Evolutionary conservation across 2,329 filamentous ascomycete species (phyloP), one percentile per base, ranked within the genome.

Genomic region (Exophiala oligosperma): DNA sequence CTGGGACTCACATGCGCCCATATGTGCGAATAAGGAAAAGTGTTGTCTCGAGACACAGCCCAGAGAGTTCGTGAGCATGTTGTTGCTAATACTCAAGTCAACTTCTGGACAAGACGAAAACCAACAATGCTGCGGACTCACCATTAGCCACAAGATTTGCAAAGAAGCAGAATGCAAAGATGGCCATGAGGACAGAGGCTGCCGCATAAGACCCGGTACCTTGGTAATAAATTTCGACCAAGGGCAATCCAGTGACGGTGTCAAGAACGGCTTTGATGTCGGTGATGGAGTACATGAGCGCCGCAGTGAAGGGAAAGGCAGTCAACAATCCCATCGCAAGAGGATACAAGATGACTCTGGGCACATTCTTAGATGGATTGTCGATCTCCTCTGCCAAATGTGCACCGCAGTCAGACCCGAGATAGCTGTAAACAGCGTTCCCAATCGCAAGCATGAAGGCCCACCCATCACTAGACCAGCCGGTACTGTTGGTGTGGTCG

Each of bases 211-310:
- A 78, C n/a, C 68, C 64, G 1, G 77, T 79, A 9, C 76, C 77
- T 57, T 79, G 67, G 48, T 71, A 68, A 54, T 84, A 81, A 29
- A 81, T 77, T 38, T 81, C 75, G 64, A 79, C 74, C 66, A 81
- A 76, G 5, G 81, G 76, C 47, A 77, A 80, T 0, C 76, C 72
- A 11, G 77, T 80, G 1, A 71, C 63, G 0, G 76, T 72, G 1
- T 69, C 61, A 3, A 80, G 62, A n/a, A 69, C 75, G 2, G 66
- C 67, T 1, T 73, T 64, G 1, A 78, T 54, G 41, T 77, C 70
- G 3, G 71, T 73, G 35, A 77, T 71, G 50, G 72, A 76, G 66
- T 76, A 80, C 4, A 79, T 66, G 12, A 68, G 37, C 2, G 59
- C 53, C 21, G 66, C n/a, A 1, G 64, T 50, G 32, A 71, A 69